Percentiles rank a stretch among this genome's conserved stretches.
Conservation (phyloP, 176 grass and related monocot species). For the Carex parvula region DNA sequence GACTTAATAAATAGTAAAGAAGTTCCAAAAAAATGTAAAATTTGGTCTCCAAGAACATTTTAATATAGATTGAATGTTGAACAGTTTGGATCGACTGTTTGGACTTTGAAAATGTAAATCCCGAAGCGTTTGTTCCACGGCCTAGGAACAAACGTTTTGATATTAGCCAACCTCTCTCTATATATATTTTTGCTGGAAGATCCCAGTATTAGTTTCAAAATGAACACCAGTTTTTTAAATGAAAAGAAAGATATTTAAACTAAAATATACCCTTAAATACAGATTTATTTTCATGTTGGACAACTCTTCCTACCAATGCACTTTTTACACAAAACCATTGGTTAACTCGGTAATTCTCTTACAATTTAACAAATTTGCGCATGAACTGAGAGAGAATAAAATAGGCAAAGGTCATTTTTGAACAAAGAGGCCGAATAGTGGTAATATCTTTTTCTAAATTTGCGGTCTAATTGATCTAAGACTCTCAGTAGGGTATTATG, state of each 20-base stretch:
- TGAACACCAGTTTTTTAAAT: neutral
- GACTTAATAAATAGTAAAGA: no score
- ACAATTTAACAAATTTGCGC: neutral
- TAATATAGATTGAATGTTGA: no score
- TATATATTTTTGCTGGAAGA: constrained; percentile 19
- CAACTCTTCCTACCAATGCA: neutral
- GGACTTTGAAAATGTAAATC: no score
- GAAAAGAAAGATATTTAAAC: neutral
- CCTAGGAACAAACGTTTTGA: no score
- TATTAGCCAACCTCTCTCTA: no score
- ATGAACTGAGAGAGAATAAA: neutral
- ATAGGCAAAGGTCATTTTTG: neutral
- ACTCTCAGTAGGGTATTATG: neutral
- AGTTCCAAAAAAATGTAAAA: no score
- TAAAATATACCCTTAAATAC: neutral
- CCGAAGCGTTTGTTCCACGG: no score
- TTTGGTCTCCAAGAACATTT: no score
- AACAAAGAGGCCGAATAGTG: neutral
- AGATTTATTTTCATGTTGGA: neutral
- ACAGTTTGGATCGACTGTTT: no score
- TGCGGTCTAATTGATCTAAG: neutral
- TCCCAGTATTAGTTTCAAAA: neutral
- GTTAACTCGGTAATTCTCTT: neutral
- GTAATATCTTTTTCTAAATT: constrained; percentile 5
- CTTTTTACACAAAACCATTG: neutral